Conservation (phyloP, 352 stramenopile genomes). For the Phytophthora foliorum region DNA sequence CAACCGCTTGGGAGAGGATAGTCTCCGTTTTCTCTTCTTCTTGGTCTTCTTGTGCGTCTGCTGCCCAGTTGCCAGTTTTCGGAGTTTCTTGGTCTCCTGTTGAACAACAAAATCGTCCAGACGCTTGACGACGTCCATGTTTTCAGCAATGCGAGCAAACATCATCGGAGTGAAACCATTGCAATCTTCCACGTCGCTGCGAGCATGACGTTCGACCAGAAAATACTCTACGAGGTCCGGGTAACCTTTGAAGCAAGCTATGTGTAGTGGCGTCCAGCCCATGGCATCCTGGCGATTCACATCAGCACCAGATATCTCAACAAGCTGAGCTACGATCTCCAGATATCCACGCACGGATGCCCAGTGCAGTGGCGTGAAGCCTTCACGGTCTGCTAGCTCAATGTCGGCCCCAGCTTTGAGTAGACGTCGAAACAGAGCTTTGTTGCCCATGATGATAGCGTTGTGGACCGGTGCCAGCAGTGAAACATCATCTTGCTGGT, state of each 20-base stretch:
- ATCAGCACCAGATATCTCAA: slow-evolving; percentile 61
- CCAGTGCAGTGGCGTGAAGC: slow-evolving; percentile 74
- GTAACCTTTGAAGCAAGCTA: slow-evolving; percentile 81
- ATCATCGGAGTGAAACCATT: slow-evolving; percentile 77
- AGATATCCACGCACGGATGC: slow-evolving; percentile 75
- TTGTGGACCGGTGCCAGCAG: slow-evolving; percentile 75
- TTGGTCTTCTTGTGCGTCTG: slow-evolving; percentile 47
- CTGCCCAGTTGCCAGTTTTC: slow-evolving; percentile 20
- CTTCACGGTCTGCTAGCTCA: slow-evolving; percentile 65
- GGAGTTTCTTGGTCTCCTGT: slow-evolving; percentile 41
- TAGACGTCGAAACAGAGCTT: slow-evolving; percentile 68
- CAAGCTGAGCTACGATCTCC: slow-evolving; percentile 75
- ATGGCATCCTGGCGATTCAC: slow-evolving; percentile 69
- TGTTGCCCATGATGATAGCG: slow-evolving; percentile 88
- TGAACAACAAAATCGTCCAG: slow-evolving; percentile 61
- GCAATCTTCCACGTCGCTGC: slow-evolving; percentile 61
- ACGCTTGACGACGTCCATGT: slow-evolving; percentile 66
- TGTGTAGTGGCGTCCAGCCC: slow-evolving; percentile 78
- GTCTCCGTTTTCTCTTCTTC: slow-evolving; percentile 27
- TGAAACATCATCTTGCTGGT: slow-evolving; percentile 68
- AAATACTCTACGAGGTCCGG: slow-evolving; percentile 78
- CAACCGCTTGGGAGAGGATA: slow-evolving; percentile 59
- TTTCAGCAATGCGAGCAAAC: slow-evolving; percentile 77
- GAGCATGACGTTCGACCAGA: slow-evolving; percentile 57
- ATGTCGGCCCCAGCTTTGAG: slow-evolving; percentile 66